Conservation (phyloP, 805 yeast genomes). For the Kazachstania martiniae region DNA sequence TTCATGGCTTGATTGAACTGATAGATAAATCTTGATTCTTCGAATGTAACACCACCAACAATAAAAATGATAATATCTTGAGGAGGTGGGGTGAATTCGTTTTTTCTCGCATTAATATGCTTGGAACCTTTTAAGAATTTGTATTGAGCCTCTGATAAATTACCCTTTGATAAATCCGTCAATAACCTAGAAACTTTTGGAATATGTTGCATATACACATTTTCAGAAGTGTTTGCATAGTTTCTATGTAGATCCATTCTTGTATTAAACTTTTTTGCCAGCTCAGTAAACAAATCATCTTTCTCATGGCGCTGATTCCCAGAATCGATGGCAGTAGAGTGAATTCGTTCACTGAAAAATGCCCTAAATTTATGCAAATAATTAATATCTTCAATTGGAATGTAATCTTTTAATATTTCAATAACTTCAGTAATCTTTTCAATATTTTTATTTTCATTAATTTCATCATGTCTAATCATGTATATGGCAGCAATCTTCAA, state of each 20-base stretch:
- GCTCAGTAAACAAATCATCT: conserved; percentile 25
- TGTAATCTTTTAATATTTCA: conserved; percentile 27
- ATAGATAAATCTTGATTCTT: conserved; percentile 76
- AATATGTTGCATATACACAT: conserved; percentile 83
- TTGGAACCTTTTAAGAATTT: conserved; percentile 10
- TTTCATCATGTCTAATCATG: conserved; percentile 58
- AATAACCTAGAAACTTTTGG: conserved; percentile 46
- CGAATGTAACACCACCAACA: conserved; percentile 87
- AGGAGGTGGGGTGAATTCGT: conserved; percentile 17
- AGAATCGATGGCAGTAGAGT: too few species aligned
- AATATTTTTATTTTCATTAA: conserved; percentile 42
- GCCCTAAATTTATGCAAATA: conserved; percentile 38
- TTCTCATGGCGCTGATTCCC: too few species aligned
- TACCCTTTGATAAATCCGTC: conserved; percentile 28
- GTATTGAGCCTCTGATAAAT: conserved; percentile 31
- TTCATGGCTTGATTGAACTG: conserved; percentile 45
- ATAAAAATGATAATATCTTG: conserved; percentile 64
- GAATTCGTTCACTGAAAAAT: conserved; percentile 6
- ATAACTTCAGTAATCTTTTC: conserved; percentile 37
- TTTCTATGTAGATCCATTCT: conserved; percentile 24
- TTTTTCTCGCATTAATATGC: not conserved
- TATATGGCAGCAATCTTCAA: conserved; percentile 65
- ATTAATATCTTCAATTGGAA: conserved; percentile 31
- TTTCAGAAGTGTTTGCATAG: conserved; percentile 37
- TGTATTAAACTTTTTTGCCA: conserved; percentile 26